Conservation (phyloP, 202 grass and related monocot species). For the Musa balbisiana region DNA sequence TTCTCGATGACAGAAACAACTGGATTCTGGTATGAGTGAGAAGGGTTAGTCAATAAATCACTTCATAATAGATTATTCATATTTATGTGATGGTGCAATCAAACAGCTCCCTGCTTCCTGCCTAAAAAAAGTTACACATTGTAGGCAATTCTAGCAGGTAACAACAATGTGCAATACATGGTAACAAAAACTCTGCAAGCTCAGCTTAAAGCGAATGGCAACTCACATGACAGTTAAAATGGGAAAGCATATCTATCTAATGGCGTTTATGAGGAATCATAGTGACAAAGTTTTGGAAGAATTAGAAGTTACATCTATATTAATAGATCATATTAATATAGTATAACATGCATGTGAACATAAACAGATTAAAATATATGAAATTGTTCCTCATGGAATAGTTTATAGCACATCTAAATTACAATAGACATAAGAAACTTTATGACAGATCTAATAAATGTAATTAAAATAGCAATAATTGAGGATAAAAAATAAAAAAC, state of each 20-base stretch:
- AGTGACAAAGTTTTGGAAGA: no score
- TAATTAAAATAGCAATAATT: background rate
- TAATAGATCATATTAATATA: no score
- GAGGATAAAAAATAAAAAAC: background rate
- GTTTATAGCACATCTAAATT: background rate
- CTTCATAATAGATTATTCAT: background rate
- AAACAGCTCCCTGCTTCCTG: background rate
- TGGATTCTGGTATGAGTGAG: background rate
- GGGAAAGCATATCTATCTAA: no score
- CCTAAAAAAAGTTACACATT: no score
- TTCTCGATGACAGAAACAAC: conserved; percentile 13
- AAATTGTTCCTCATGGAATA: background rate
- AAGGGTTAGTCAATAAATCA: background rate
- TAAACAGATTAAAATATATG: background rate
- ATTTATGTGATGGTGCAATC: no score
- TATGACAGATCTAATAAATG: background rate
- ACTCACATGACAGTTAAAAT: no score
- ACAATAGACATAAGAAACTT: background rate
- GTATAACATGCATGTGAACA: background rate
- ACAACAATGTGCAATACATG: no score
- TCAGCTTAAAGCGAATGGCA: no score
- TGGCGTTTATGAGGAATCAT: no score
- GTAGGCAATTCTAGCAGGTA: no score
- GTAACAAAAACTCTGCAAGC: no score
- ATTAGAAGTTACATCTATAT: no score